Percentiles rank a stretch among this genome's conserved stretches.
phyloP scores from a whole-genome alignment of 805 yeast species.

The Pichia kluyveri region DNA sequence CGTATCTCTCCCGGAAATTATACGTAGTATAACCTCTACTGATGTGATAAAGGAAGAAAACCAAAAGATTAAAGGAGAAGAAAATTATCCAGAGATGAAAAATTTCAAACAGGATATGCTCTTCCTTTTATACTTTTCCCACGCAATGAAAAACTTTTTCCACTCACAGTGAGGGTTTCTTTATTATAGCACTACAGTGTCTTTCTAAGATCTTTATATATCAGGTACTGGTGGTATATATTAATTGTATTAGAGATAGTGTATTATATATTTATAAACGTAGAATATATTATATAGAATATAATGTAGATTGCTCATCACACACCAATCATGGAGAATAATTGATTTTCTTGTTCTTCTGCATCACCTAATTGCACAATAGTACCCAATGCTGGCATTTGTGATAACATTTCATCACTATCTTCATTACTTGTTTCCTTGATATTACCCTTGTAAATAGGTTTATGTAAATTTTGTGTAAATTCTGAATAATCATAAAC shows the following conservation, averaged over 20 bases:
- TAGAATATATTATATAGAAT: too few species aligned
- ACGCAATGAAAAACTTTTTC: background rate
- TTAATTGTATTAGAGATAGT: too few species aligned
- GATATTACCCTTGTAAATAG: conserved; percentile 18
- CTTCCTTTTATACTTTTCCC: conserved; percentile 6
- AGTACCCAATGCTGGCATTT: conserved; percentile 9
- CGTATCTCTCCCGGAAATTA: conserved; percentile 25
- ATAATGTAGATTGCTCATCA: background rate
- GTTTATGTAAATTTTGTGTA: conserved; percentile 42
- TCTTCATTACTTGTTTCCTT: background rate
- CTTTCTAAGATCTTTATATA: background rate
- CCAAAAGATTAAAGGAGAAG: background rate
- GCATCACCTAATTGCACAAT: conserved; percentile 26
- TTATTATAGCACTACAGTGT: too few species aligned
- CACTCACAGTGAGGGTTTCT: conserved; percentile 5
- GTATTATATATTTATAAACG: too few species aligned
- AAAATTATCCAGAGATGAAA: background rate
- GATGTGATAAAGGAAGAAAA: conserved; percentile 39
- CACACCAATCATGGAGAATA: conserved; percentile 23
- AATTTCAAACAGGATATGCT: background rate
- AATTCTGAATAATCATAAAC: conserved; percentile 59
- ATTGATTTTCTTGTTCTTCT: conserved; percentile 22
- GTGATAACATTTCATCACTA: background rate
- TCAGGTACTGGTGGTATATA: too few species aligned
- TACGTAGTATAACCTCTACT: conserved; percentile 76